Evolutionary conservation across 2,329 filamentous ascomycete genomes (phyloP).

Genomic region (Drechmeria coniospora): DNA sequence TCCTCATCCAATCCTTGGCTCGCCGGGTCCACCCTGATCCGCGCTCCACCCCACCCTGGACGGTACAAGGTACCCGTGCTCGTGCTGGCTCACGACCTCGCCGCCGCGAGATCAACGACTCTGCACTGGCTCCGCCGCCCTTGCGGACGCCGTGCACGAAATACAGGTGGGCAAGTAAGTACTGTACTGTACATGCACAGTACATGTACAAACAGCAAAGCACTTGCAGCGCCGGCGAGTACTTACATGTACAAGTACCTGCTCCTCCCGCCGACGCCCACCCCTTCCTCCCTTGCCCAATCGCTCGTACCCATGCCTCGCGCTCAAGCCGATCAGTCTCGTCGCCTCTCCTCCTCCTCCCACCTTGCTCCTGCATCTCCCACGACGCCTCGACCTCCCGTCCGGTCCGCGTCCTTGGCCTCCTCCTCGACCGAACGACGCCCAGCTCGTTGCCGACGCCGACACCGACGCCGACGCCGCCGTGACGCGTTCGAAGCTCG

Average conservation of each 20-base stretch:
- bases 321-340: too few species aligned
- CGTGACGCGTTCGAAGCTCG: not conserved
- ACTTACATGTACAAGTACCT: too few species aligned
- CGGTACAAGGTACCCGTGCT: too few species aligned
- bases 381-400: not conserved
- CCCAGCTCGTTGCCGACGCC: too few species aligned
- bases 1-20: slow-evolving; percentile 4
- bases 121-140: slow-evolving; percentile 6
- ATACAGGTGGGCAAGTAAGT: too few species aligned
- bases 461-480: too few species aligned
- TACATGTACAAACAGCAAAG: too few species aligned
- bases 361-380: slow-evolving; percentile 3
- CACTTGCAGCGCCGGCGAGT: too few species aligned
- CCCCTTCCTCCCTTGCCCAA: slow-evolving; percentile 4
- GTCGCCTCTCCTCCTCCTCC: slow-evolving; percentile 5
- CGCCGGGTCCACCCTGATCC: slow-evolving; percentile 5
- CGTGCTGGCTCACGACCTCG: too few species aligned
- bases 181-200: too few species aligned
- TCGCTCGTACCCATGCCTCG: slow-evolving; percentile 3
- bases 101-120: slow-evolving; percentile 5
- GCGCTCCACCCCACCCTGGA: slow-evolving; percentile 8
- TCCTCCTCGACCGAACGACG: not conserved
- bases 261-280: too few species aligned
- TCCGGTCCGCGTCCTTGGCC: not conserved
- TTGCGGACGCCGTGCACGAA: too few species aligned